Base-by-base conservation (phyloP, 805 yeast species). In the Zygoascus bituminiphila region DNA sequence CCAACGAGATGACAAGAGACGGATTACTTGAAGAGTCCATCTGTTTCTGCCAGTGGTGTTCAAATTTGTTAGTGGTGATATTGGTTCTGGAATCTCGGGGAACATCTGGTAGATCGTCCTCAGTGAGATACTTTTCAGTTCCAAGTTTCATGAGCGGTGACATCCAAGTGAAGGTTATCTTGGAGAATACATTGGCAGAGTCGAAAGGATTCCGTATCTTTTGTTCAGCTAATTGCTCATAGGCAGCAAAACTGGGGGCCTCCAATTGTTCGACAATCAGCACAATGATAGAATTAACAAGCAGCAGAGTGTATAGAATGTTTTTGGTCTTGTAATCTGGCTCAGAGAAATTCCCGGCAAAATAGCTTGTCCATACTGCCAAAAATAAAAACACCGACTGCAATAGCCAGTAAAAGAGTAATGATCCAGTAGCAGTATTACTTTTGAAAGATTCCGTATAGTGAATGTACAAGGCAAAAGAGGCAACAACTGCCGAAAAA, bases 151-250 rank as follows among this genome's bases (percentile, higher is more conserved):
- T 87, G 58, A 93, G 69, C 1, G 76, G 79, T 19, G 88, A 80
- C 95, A 93, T 87, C 98, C 98, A 93, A 23, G 81, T 69, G 63
- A 93, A 91, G 0, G 95, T 82, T 45, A 91, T 69, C 46, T 77
- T 71, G 2, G 95, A 82, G 54, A 91, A 78, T 14, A 88, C 68
- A 61, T 89, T 81, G 10, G 88, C 85, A 47, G 62, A 63, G 36
- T 78, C 82, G 38, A 70, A 66, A 1, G 82, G 84, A 40, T 62
- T 60, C 20, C 8, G 7, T 39, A 54, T 55, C 38, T 50, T 49
- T 53, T 70, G 66, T 51, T 56, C 57, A 8, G 68, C 59, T 44
- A 71, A 51, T 22, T 62, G 60, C 44, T 63, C 67, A 19, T 59
- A 50, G 20, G 61, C 59, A 12, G 62, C 44, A n/a, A 49, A 50